These are phyloP conservation scores for Lipomyces orientalis DNA, from an alignment of 805 yeast genomes.

Conservation along the genomic window DNA sequence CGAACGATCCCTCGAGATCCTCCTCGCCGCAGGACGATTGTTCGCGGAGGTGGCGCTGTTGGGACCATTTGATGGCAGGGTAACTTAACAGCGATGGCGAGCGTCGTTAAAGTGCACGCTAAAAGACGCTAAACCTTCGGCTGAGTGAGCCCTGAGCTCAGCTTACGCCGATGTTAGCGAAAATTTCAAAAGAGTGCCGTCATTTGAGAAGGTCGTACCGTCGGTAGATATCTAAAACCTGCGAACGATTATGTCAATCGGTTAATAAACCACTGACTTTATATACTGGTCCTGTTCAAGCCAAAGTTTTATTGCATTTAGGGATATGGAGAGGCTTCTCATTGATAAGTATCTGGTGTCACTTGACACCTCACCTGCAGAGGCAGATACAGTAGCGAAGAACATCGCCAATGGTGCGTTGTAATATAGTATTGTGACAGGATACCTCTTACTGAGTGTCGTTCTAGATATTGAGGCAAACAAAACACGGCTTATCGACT, in stretches of 20 bases:
- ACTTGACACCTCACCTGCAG: constrained; percentile 17
- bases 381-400: constrained; percentile 22
- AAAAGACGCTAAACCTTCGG: not conserved
- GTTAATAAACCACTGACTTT: not conserved
- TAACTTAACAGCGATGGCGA: not conserved
- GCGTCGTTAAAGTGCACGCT: not conserved
- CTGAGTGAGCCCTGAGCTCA: not conserved
- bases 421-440: not conserved
- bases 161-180: no score
- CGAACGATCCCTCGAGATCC: not conserved
- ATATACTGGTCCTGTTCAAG: not conserved
- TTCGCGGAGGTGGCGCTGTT: not conserved
- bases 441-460: not conserved
- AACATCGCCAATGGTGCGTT: constrained; percentile 25
- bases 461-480: constrained; percentile 40
- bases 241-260: not conserved
- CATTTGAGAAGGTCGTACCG: not conserved
- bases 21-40: not conserved
- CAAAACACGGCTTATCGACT: constrained; percentile 52
- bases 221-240: not conserved
- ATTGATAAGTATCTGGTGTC: constrained; percentile 28
- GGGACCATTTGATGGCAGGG: not conserved
- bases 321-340: constrained; percentile 18
- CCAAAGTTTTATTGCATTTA: not conserved
- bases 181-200: not conserved